Base-by-base conservation (phyloP, 805 yeast genomes). In the Wickerhamomyces ciferrii region DNA sequence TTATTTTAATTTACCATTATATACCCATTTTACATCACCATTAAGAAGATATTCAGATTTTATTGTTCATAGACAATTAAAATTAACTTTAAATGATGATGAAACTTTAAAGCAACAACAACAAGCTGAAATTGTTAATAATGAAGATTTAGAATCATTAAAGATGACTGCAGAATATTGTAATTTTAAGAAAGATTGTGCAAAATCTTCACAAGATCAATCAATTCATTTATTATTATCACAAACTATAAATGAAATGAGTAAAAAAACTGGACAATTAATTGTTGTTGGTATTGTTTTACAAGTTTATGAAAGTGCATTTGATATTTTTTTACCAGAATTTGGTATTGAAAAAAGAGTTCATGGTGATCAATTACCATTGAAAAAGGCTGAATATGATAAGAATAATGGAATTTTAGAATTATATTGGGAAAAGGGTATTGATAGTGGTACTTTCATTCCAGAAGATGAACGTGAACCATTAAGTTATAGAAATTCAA, bases 351-450 rank as follows among this genome's bases (percentile, higher is more conserved):
- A 91, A 62, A 91, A 91, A 66, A 76, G 97, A 59, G 97, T 91
- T 20, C 99, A 94, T 60, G 97, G 98, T 24, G 99, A 94, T 67
- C 98, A 94, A 67, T 72, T 94, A 46, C 98, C 98, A 11, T 72
- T 92, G 51, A 79, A 79, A 21, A 91, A 90, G 65, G 98, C 97
- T 5, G 98, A 94, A 64, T 94, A 86, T 63, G 91, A 87, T 63
- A 86, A 84, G 60, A 58, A 61, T 17, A 69, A 76, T 37, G 75
- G 88, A 40, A 67, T 81, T 10, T 72, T 92, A 58, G 97, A 92
- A 62, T 70, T 92, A 42, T 89, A 78, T 61, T 92, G 99, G 99
- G 95, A 89, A 64, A 81, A 79, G 44, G 92, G 91, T n/a, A 79
- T 86, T 45, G 97, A 92, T 63, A 78, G 96, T 20, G 97, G 97